Base-by-base conservation (phyloP, 176 grass and related monocot genomes). In the Echinochloa phyllopogon region DNA sequence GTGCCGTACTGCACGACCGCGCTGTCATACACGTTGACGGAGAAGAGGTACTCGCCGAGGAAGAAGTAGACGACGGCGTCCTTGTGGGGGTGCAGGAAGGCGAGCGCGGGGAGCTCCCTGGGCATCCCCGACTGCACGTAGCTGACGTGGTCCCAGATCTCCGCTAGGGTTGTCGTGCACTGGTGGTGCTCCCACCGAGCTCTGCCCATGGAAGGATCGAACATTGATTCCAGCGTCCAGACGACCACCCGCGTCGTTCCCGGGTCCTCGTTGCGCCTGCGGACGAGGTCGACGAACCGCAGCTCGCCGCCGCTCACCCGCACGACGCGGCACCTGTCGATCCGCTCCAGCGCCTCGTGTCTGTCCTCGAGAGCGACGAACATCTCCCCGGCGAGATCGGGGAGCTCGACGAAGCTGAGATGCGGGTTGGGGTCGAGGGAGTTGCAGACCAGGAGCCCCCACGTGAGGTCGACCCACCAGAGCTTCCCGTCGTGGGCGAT, bases 41-140 rank as follows among this genome's bases (percentile, higher is more conserved):
- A 18, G 42, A 79, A 64, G 58, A 79, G 3, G 59, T 33, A 48
- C 24, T 64, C 15, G 8, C 11, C 10, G 10, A 64, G 59, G 76
- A 49, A 79, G 59, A 80, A 80, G 78, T 53, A 67, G 45, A 82
- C 50, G 36, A 70, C 79, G 65, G 16, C 23, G 80, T 23, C 66
- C 5, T 82, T 69, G 23, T 10, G 0, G 38, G 51, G 65, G 39
- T 82, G 66, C 51, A 82, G 3, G 23, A 82, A 67, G 52, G 39
- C 66, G 23, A 82, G 38, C 10, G 1, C 11, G 20, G 78, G 78
- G 36, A 55, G 2, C 16, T 9, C 3, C 18, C 15, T 27, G 25
- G 25, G 41, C 76, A 78, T 45, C 13, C 70, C 12, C 12, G 24
- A 33, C 76, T 3, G 5, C 76, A 3, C 24, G 75, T 62, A 62